Base-by-base conservation (phyloP, 352 stramenopile genomes). In the Phytophthora quininea region DNA sequence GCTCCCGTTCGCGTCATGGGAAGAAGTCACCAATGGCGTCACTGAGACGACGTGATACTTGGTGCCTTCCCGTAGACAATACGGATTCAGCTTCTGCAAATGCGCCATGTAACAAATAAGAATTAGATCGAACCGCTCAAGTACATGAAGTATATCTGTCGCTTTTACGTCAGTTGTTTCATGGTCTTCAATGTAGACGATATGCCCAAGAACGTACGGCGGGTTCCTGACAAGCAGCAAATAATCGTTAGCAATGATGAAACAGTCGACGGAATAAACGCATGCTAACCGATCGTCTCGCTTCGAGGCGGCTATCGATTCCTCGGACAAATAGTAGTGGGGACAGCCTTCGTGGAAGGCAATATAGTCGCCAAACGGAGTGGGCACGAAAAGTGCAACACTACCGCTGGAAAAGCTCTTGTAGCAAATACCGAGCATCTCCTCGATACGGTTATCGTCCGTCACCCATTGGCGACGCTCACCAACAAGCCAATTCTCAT, bases 301-400 rank as follows among this genome's bases (percentile, higher is more conserved):
- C 62, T 90, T 94, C 32, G 80, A 88, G 38, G 82, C 86, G 48
- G 84, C 84, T 40, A 94, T 88, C 30, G 83, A 91, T 67, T 94
- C 86, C 46, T 86, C 74, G 15, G 86, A 94, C 56, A 94, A 61
- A 58, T 94, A 94, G 38, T 91, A 90, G 62, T 94, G 86, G 11
- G 86, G 86, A 37, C 84, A 92, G 38, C 81, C 82, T 81, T 94
- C 86, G 58, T 94, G 86, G 54, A 94, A 94, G n/a, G 86, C 86
- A 73, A 94, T 92, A 62, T 89, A 94, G 64, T 94, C 84, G 12
- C 86, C 86, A 69, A 92, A 88, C 24, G 86, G 86, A 29, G 86
- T 94, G 3, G 86, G 86, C 2, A 94, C 86, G 54, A 94, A 94
- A 4, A 94, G 76, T 45, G 73, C 86, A 31, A 94, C 77, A 47